Base-by-base conservation (phyloP, 1,284 basidiomycete genomes). In the Serendipita sp. region DNA sequence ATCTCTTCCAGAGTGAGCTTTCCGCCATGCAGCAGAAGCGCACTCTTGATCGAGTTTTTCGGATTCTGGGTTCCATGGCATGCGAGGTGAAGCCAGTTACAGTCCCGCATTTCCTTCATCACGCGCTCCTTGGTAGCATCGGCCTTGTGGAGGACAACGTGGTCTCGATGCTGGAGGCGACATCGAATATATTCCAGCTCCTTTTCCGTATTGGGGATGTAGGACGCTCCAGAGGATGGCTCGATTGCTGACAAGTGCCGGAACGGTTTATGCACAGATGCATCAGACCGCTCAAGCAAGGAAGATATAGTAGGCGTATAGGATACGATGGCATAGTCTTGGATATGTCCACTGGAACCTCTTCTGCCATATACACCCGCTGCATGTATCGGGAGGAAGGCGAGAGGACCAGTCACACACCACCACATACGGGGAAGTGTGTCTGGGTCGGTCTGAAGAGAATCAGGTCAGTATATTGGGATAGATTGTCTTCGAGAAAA, bases 361-460 rank as follows among this genome's bases (percentile, higher is more conserved):
- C 62, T 50, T 17, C 44, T 62, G 35, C 47, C 55, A 17, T 69
- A 69, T 2, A 69, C 67, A 4, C 72, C 71, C 6, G 76, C 76
- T 1, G 75, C 75, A 38, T 78, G 77, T 0, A 78, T 64, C 1
- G 78, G 77, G 12, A 78, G 63, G 12, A 67, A 67, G 15, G 72
- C 66, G 30, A 78, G 67, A 3, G 61, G 47, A 0, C 71, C 71
- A 0, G 74, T 74, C 1, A 75, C 75, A 62, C 75, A 78, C 77
- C 77, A 79, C 75, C 77, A 78, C 15, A 79, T 68, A 8, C 73
- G 72, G 1, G 74, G 71, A 15, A 71, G 66, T 15, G 55, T 60
- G 1, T 63, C 60, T 3, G 65, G 60, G 13, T 43, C 61, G 3
- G 70, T 60, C 3, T 60, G 26, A 3, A 35, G 4, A 6, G 15